phyloP scores from a whole-genome alignment of 352 stramenopile species.

The Globisporangium okanoganense region DNA sequence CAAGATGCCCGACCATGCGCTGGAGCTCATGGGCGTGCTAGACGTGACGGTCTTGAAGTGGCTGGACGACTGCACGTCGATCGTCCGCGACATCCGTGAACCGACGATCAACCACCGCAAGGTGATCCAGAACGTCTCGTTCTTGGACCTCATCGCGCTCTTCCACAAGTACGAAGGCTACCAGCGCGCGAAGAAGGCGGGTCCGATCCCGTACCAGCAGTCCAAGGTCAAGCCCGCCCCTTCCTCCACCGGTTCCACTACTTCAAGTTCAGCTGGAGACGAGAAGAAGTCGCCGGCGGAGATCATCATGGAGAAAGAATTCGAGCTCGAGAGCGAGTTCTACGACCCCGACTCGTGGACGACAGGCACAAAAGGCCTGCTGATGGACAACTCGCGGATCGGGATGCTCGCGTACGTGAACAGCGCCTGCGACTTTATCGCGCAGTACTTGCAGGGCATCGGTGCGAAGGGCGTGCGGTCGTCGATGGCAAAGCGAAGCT shows the following conservation, averaged over 20 bases:
- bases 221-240: constrained; percentile 31
- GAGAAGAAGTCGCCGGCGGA: constrained; percentile 26
- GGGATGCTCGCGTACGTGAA: constrained; percentile 81
- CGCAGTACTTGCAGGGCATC: constrained; percentile 36
- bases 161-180: constrained; percentile 77
- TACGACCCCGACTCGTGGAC: constrained; percentile 56
- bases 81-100: constrained; percentile 78
- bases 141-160: constrained; percentile 45
- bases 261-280: constrained; percentile 4
- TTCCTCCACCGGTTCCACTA: neutral
- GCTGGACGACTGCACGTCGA: constrained; percentile 63
- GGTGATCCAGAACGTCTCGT: constrained; percentile 50
- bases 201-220: constrained; percentile 50
- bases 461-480: neutral
- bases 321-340: constrained; percentile 59
- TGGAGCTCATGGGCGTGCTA: constrained; percentile 56
- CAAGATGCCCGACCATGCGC: constrained; percentile 58
- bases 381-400: constrained; percentile 74
- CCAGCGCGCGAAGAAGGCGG: constrained; percentile 44
- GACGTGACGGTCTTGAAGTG: constrained; percentile 65
- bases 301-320: constrained; percentile 46
- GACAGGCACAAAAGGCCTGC: constrained; percentile 37
- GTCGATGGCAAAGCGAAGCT: constrained; percentile 3
- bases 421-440: constrained; percentile 69
- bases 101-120: constrained; percentile 67